A percentile compares a stretch with the other conserved stretches of the same genome.
phyloP scores from a whole-genome alignment of 1,284 basidiomycete genomes.

The Quambalaria eucalypti region DNA sequence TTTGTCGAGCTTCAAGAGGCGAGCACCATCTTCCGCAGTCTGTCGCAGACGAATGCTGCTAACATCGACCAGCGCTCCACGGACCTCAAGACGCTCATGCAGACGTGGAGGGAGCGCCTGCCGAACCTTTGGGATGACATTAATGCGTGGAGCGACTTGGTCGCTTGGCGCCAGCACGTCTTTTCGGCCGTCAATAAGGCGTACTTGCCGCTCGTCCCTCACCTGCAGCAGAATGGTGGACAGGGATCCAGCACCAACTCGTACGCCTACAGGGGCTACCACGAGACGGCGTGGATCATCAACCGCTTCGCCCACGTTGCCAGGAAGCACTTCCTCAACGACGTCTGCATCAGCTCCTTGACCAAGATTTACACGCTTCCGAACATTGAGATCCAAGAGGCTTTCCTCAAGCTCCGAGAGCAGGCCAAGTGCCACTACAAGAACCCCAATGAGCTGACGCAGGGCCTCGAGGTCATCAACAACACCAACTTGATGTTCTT shows the following conservation, averaged over 20 bases:
- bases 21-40: slow-evolving; percentile 65
- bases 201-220: slow-evolving; percentile 68
- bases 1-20: slow-evolving; percentile 97
- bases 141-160: slow-evolving; percentile 94
- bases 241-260: slow-evolving; percentile 57
- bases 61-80: slow-evolving; percentile 91
- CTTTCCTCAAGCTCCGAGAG: slow-evolving; percentile 95
- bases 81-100: slow-evolving; percentile 67
- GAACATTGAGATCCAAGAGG: slow-evolving; percentile 99
- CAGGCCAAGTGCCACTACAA: slow-evolving; percentile 99
- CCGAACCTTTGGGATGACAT: slow-evolving; percentile 97
- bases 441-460: slow-evolving; percentile 81
- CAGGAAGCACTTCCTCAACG: slow-evolving; percentile 87
- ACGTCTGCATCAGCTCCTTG: slow-evolving; percentile 88
- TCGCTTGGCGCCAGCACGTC: slow-evolving; percentile 90
- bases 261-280: slow-evolving; percentile 94
- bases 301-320: slow-evolving; percentile 99
- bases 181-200: slow-evolving; percentile 91
- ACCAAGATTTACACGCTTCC: slow-evolving; percentile 98
- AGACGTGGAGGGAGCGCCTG: slow-evolving; percentile 84
- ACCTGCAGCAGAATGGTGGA: slow-evolving; percentile 49
- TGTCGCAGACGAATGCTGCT: slow-evolving; percentile 73
- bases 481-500: slow-evolving; percentile 99
- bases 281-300: slow-evolving; percentile 99
- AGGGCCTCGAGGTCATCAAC: slow-evolving; percentile 95